Percentiles rank a stretch among this genome's conserved stretches.
Evolutionary conservation across 2,329 filamentous ascomycete genomes (phyloP).

Genomic region (Fusarium udum): DNA sequence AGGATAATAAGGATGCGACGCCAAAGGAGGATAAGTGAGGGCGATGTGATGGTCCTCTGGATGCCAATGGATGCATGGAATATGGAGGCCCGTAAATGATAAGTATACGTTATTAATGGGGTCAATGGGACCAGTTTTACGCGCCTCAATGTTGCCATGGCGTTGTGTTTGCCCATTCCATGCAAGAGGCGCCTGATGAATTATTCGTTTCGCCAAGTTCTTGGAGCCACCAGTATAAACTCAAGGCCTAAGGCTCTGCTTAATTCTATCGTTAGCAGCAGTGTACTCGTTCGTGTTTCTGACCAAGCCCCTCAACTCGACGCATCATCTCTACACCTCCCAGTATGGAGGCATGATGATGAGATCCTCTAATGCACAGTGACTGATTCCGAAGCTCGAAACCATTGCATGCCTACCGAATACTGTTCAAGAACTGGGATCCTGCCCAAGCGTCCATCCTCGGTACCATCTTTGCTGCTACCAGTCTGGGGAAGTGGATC

Average conservation of each 20-base stretch:
- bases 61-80: rapidly evolving
- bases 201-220: rapidly evolving
- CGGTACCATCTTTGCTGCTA: constrained; percentile 54
- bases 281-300: rapidly evolving
- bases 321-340: rapidly evolving
- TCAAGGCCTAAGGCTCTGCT: rapidly evolving
- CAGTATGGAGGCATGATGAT: neutral
- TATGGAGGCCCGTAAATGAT: rapidly evolving
- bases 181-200: rapidly evolving
- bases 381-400: constrained; percentile 67
- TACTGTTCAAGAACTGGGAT: constrained; percentile 99
- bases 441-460: constrained; percentile 91
- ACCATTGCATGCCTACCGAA: constrained; percentile 82
- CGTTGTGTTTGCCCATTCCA: rapidly evolving
- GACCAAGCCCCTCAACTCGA: rapidly evolving
- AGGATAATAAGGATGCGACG: neutral
- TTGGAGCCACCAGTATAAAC: rapidly evolving
- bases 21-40: constrained; percentile 6
- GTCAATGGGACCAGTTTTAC: rapidly evolving
- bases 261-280: rapidly evolving
- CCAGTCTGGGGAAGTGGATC: constrained; percentile 9
- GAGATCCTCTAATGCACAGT: constrained; percentile 50
- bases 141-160: rapidly evolving
- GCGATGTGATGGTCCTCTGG: neutral
- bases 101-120: rapidly evolving